Percentiles rank a stretch among this genome's conserved stretches.
Evolutionary conservation across 441 rosid genomes (phyloP).

Genomic region (Jatropha podagrica): DNA sequence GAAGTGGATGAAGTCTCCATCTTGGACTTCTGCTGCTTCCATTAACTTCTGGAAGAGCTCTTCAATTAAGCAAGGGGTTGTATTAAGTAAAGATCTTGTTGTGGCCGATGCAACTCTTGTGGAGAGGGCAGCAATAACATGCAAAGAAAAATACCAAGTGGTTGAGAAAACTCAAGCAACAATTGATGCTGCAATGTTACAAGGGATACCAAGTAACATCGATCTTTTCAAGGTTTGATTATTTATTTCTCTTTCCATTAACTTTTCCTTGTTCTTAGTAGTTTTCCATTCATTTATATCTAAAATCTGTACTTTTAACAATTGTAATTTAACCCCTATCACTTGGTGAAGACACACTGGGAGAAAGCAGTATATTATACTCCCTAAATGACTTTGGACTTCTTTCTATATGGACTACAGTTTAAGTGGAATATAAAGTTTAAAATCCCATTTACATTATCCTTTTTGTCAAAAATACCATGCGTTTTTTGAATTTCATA

Average conservation of each 20-base stretch:
- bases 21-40: constrained; percentile 82
- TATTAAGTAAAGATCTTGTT: constrained; percentile 78
- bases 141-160: constrained; percentile 63
- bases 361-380: constrained; percentile 2
- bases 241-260: neutral
- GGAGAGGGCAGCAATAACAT: constrained; percentile 73
- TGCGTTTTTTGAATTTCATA: neutral
- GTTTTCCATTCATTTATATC: neutral
- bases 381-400: neutral
- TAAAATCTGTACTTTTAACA: neutral
- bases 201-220: constrained; percentile 97
- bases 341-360: neutral
- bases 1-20: constrained; percentile 92
- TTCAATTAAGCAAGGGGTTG: constrained; percentile 55
- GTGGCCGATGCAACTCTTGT: constrained; percentile 72
- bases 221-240: constrained; percentile 85
- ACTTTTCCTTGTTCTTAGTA: neutral
- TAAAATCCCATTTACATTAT: neutral
- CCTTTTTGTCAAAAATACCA: neutral
- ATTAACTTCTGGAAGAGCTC: constrained; percentile 75
- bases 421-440: neutral
- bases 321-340: neutral
- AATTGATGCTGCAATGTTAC: constrained; percentile 84
- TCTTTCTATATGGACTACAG: neutral
- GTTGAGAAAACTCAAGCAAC: constrained; percentile 95